Conservation (phyloP, 768 basidiomycete genomes). For the Hericium coralloides region DNA sequence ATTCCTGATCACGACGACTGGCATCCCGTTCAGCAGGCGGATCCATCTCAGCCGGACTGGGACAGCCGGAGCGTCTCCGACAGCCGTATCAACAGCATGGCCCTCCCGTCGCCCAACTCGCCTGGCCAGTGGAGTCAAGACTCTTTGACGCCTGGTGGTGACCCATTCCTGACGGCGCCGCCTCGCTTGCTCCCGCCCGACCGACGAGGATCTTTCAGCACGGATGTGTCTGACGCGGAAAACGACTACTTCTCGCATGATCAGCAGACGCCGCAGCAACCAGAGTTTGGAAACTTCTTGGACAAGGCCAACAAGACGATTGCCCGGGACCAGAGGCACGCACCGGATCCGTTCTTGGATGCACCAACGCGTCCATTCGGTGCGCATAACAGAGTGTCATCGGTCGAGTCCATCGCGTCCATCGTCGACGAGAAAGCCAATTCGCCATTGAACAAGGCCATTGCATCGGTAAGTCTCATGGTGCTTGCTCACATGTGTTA, state of each 20-base stretch:
- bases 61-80: constrained; percentile 51
- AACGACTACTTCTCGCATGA: constrained; percentile 43
- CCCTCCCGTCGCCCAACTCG: constrained; percentile 34
- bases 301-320: constrained; percentile 81
- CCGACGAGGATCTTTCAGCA: constrained; percentile 27
- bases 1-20: constrained; percentile 71
- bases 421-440: constrained; percentile 88
- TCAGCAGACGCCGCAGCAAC: constrained; percentile 24
- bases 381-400: constrained; percentile 67
- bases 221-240: constrained; percentile 47
- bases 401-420: constrained; percentile 86
- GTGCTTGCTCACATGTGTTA: constrained; percentile 1
- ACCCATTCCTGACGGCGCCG: constrained; percentile 29
- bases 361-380: constrained; percentile 73
- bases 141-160: constrained; percentile 39
- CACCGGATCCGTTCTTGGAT: constrained; percentile 84
- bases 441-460: constrained; percentile 90
- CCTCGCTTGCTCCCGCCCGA: constrained; percentile 22
- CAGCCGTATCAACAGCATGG: constrained; percentile 18
- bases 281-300: constrained; percentile 68
- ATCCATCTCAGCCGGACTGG: constrained; percentile 72
- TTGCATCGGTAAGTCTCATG: constrained; percentile 56
- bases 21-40: constrained; percentile 58
- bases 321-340: constrained; percentile 66
- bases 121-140: constrained; percentile 61